Base-by-base conservation (phyloP, 2,329 filamentous ascomycete genomes). In the Aspergillus thermomutatus region DNA sequence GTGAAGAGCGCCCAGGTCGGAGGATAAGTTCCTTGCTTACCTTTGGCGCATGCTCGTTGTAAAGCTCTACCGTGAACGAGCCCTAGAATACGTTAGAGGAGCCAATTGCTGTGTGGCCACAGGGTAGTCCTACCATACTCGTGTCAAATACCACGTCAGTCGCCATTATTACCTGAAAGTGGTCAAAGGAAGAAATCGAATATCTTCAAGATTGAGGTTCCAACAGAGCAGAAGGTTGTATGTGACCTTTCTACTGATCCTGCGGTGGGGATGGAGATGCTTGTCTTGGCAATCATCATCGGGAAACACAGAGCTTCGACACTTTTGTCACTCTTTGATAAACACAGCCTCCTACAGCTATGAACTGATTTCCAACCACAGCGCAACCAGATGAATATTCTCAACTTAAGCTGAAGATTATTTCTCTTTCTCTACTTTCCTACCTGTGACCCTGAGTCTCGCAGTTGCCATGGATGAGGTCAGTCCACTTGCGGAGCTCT, bases 41-140 rank as follows among this genome's bases (percentile, higher is more conserved):
- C 72, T 81, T 90, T 41, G 94, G 93, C 19, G 93, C 93, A 78
- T 97, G 92, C 26, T 83, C 75, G 51, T 84, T 88, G 85, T 97
- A 97, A 58, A 99, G 90, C 78, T 99, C 94, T 61, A 97, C 76
- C 57, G 84, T 85, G 72, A 99, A 88, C 48, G 84, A 83, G 73
- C 94, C 92, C 92, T 96, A 64, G 2, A 25, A 26, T 27, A 17
- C 6, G 58, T 71, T 62, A 70, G 62, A 14, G 10, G 8, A 14
- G 21, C 11, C 47, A 11, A 34, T 21, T 26, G 28, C 31, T 37
- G 50, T 45, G 19, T 19, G 34, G 11, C 8, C 3, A 49, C n/a
- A 19, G 41, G 40, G 14, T 37, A n/a, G 26, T 54, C 73, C 55
- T 80, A 90, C 92, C 88, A 96, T 91, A 54, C 88, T 87, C 56